A percentile compares a stretch with the other conserved stretches of the same genome.
Conservation (phyloP, 257 asterid genomes). For the Solanum habrochaites region DNA sequence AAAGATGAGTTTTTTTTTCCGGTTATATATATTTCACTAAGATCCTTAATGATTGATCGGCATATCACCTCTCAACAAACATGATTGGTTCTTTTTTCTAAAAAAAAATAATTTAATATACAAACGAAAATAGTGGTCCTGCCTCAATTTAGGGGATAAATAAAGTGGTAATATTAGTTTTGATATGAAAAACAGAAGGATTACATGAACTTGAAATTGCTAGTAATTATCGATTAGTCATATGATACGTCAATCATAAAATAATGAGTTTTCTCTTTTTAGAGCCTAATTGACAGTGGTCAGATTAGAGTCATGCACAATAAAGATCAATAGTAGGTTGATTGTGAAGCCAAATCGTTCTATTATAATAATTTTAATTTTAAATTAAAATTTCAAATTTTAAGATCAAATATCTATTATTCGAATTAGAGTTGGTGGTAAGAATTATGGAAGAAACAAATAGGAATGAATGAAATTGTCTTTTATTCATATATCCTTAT, state of each 20-base stretch:
- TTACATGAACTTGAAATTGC: too few species aligned
- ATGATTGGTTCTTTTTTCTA: background rate
- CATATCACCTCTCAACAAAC: background rate
- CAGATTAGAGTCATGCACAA: background rate
- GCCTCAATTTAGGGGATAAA: background rate
- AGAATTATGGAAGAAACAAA: background rate
- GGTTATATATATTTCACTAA: background rate
- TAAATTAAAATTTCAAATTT: too few species aligned
- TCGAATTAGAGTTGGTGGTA: background rate
- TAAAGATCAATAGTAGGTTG: background rate
- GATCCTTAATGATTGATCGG: background rate
- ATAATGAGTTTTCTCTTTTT: too few species aligned
- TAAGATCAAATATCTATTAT: too few species aligned
- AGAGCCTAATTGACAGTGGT: too few species aligned
- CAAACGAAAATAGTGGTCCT: background rate
- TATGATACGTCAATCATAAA: background rate
- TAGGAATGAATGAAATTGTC: background rate
- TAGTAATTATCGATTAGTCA: background rate
- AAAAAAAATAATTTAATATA: too few species aligned
- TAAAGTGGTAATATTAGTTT: background rate
- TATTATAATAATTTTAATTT: too few species aligned
- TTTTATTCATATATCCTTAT: background rate
- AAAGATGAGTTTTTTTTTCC: background rate
- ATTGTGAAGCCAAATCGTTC: accelerated
- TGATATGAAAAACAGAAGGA: too few species aligned